Conservation (phyloP, 495 filamentous ascomycete species). For the Penicillium cataractarum region DNA sequence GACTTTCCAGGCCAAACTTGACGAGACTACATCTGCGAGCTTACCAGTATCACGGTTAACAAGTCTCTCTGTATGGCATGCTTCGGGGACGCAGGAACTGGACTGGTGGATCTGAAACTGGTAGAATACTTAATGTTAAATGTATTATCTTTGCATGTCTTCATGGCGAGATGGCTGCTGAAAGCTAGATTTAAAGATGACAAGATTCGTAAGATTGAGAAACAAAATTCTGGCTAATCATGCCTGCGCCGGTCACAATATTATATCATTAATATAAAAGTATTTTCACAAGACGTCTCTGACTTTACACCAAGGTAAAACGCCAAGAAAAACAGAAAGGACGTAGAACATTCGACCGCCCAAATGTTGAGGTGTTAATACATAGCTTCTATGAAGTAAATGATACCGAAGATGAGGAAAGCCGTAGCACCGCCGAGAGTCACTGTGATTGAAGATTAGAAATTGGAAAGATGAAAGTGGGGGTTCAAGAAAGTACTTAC, state of each 20-base stretch:
- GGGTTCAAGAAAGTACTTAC: constrained; percentile 61
- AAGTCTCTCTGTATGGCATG: too few relatives aligned
- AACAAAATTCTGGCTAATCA: constrained; percentile 1
- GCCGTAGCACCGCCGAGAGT: constrained; percentile 92
- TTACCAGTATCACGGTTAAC: too few relatives aligned
- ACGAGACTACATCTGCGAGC: too few relatives aligned
- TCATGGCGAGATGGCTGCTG: not conserved
- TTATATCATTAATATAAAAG: constrained; percentile 30
- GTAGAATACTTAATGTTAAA: too few relatives aligned
- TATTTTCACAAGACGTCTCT: constrained; percentile 26
- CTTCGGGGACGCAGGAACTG: too few relatives aligned
- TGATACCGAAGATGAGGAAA: constrained; percentile 87
- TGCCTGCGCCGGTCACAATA: constrained; percentile 18
- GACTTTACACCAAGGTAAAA: constrained; percentile 22
- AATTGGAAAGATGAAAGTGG: not conserved
- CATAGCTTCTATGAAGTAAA: constrained; percentile 84
- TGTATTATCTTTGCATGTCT: too few relatives aligned
- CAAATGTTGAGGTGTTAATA: constrained; percentile 44
- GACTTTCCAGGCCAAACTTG: too few relatives aligned
- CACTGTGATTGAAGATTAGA: constrained; percentile 56
- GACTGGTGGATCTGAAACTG: too few relatives aligned
- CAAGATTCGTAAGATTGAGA: not conserved
- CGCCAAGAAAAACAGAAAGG: constrained; percentile 14
- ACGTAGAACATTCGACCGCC: constrained; percentile 16
- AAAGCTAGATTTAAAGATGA: not conserved